Evolutionary conservation across 495 filamentous ascomycete species (phyloP).

Genomic region (Pyrenopolyporus hunteri): DNA sequence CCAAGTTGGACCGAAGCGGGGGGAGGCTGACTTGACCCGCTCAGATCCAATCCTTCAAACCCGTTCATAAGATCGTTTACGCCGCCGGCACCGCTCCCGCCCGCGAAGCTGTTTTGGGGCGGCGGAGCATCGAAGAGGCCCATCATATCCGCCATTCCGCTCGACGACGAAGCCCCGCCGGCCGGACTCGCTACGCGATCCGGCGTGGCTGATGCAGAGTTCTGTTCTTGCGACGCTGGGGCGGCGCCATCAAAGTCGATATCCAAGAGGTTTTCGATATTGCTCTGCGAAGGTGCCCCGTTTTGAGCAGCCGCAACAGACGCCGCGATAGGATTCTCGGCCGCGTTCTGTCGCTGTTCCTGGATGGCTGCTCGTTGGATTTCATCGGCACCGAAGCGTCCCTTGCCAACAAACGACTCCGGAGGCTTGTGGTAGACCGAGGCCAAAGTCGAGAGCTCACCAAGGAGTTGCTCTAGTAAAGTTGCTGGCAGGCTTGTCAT

Average conservation of each 20-base stretch:
- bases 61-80: constrained; percentile 77
- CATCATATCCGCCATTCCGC: constrained; percentile 88
- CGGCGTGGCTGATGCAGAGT: constrained; percentile 75
- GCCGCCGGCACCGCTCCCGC: constrained; percentile 43
- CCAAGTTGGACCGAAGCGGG: constrained; percentile 59
- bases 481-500: constrained; percentile 83
- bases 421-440: constrained; percentile 99
- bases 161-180: constrained; percentile 44
- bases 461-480: constrained; percentile 84
- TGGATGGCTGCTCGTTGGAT: constrained; percentile 96
- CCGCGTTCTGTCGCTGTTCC: constrained; percentile 88
- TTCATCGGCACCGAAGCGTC: constrained; percentile 89
- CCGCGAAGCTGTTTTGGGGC: constrained; percentile 41
- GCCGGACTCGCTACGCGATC: constrained; percentile 75
- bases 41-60: constrained; percentile 79
- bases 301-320: constrained; percentile 73
- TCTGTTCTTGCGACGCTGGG: constrained; percentile 83
- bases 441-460: constrained; percentile 91
- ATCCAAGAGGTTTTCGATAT: constrained; percentile 93
- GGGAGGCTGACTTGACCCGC: constrained; percentile 63
- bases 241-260: constrained; percentile 97
- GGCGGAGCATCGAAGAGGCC: constrained; percentile 72
- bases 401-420: constrained; percentile 94
- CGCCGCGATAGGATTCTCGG: constrained; percentile 92
- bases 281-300: constrained; percentile 66